A percentile compares a stretch with the other conserved stretches of the same genome.
These are phyloP conservation scores for Russula emetica DNA, from an alignment of 768 basidiomycete genomes.

Conservation along the genomic window DNA sequence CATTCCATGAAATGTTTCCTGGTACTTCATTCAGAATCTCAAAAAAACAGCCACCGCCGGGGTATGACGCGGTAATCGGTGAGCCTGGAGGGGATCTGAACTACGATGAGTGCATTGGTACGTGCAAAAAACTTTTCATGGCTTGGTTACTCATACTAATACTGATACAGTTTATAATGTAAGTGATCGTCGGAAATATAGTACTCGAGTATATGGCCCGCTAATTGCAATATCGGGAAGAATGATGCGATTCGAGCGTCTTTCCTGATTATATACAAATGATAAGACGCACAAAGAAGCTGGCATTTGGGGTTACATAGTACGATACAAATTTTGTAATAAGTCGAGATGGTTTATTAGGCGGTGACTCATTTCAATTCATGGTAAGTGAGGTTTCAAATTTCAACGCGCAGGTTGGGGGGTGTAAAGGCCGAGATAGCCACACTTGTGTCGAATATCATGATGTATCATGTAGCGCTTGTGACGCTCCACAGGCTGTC, in stretches of 20 bases:
- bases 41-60: conserved; percentile 28
- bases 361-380: neutral
- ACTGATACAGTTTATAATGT: conserved; percentile 28
- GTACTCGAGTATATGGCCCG: neutral
- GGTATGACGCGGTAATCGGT: conserved; percentile 31
- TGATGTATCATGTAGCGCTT: neutral
- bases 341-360: neutral
- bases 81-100: conserved; percentile 32
- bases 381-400: neutral
- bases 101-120: conserved; percentile 33
- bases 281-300: too few species aligned
- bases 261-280: conserved; percentile 28
- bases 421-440: too few species aligned
- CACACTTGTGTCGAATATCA: too few species aligned
- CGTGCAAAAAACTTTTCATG: neutral
- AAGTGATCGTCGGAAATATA: conserved; percentile 3
- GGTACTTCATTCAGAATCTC: neutral
- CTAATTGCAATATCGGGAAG: conserved; percentile 18
- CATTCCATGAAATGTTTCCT: neutral
- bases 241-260: conserved; percentile 32
- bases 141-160: neutral
- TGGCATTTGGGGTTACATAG: neutral
- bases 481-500: too few species aligned
- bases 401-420: neutral
- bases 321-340: neutral